Conservation (phyloP, 768 basidiomycete genomes). For the Strobilomyces dryophilus region DNA sequence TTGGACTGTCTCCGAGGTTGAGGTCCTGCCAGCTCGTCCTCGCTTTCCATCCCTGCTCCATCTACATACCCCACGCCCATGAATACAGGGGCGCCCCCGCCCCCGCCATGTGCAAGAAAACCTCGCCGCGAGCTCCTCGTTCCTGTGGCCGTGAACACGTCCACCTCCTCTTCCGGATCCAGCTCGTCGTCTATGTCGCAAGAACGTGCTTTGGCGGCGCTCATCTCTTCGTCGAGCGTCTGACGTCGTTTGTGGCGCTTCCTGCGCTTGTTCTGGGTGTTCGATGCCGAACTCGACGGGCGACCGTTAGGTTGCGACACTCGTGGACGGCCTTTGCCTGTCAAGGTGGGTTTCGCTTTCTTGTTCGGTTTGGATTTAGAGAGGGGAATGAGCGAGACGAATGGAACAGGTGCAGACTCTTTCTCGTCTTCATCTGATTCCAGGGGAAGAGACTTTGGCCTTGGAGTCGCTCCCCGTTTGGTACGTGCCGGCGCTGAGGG, state of each 20-base stretch:
- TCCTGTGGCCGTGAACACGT: conserved; percentile 50
- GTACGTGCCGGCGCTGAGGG: conserved; percentile 56
- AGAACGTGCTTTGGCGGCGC: conserved; percentile 38
- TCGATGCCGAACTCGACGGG: conserved; percentile 11
- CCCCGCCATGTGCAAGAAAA: conserved; percentile 74
- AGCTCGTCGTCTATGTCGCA: conserved; percentile 33
- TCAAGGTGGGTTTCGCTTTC: conserved; percentile 14
- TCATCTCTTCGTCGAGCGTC: conserved; percentile 69
- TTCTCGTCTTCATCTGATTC: conserved; percentile 22
- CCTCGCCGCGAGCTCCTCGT: conserved; percentile 49
- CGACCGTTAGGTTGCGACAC: conserved; percentile 1
- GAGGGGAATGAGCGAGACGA: conserved; percentile 23
- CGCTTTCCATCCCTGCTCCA: conserved; percentile 38
- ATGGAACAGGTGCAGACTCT: conserved; percentile 11
- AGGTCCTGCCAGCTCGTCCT: conserved; percentile 7
- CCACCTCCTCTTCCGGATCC: conserved; percentile 38
- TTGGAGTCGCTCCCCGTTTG: conserved; percentile 32
- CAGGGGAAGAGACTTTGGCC: conserved; percentile 14
- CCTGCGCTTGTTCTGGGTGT: conserved; percentile 17
- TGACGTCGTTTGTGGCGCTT: conserved; percentile 34
- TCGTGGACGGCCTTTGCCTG: conserved; percentile 19
- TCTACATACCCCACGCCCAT: conserved; percentile 68
- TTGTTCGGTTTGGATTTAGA: conserved; percentile 10
- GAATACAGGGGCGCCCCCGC: conserved; percentile 64
- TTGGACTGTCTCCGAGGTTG: conserved; percentile 6